These are phyloP conservation scores for Ascosphaera apis DNA, from an alignment of 2,329 filamentous ascomycete species.

Conservation along the genomic window DNA sequence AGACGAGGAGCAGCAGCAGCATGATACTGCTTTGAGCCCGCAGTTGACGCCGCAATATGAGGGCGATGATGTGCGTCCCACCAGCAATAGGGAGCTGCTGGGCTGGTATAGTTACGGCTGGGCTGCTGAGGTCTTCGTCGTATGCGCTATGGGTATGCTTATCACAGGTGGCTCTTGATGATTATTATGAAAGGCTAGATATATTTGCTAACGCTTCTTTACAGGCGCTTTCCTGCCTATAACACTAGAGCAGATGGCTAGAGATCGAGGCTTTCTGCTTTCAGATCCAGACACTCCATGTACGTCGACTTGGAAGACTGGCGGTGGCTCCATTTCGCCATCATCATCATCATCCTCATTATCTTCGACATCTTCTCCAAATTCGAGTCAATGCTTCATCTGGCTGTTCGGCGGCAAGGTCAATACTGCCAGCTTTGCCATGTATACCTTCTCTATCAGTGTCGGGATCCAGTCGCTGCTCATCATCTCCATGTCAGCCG, in stretches of 20 bases:
- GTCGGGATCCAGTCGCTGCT: slow-evolving; percentile 73
- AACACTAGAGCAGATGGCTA: slow-evolving; percentile 73
- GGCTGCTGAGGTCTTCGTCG: slow-evolving; percentile 87
- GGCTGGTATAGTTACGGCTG: slow-evolving; percentile 96
- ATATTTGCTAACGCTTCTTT: background rate
- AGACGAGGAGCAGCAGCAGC: no score
- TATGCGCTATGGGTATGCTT: slow-evolving; percentile 50
- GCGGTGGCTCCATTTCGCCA: slow-evolving; percentile 10
- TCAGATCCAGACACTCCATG: slow-evolving; percentile 58
- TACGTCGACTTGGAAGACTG: slow-evolving; percentile 35
- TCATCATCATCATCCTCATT: slow-evolving; percentile 1
- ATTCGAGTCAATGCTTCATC: slow-evolving; percentile 52
- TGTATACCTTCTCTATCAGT: slow-evolving; percentile 77
- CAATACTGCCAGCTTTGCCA: slow-evolving; percentile 33
- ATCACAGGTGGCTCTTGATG: slow-evolving; percentile 1
- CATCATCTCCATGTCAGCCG: slow-evolving; percentile 89
- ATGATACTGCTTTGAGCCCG: no score
- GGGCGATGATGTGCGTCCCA: slow-evolving; percentile 72
- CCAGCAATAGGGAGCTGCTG: slow-evolving; percentile 62
- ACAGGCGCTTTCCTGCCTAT: slow-evolving; percentile 87
- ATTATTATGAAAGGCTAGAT: no score
- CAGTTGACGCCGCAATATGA: slow-evolving; percentile 50
- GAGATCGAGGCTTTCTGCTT: slow-evolving; percentile 73
- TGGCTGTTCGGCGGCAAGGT: slow-evolving; percentile 62
- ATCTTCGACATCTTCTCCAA: slow-evolving; percentile 8